Evolutionary conservation across 306 rosid genomes (phyloP), one percentile per base, ranked within the genome.

Genomic region (Sophora flavescens): DNA sequence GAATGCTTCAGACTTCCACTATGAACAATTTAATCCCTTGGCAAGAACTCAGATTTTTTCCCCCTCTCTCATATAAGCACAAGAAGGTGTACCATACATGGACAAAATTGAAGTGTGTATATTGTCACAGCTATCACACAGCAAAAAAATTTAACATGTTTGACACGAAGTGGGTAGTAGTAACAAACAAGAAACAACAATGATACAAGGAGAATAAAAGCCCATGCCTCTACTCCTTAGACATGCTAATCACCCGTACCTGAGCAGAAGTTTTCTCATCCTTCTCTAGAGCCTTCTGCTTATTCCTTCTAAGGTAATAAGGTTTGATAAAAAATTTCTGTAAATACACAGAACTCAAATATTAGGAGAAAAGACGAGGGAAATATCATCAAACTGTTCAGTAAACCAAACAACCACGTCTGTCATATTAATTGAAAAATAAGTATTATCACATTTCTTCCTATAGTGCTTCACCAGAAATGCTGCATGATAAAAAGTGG

Each of bases 311-410:
- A 76, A 75, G 90, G 81, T 80, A 91, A 83, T 85, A 95, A 38
- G 97, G 99, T 84, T 92, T 95, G 66, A 91, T 32, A 62, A 91
- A 2, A 67, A 95, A 84, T 62, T 86, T 91, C 99, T 95, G 93
- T 85, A 82, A 74, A 72, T 79, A 75, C n/a, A 80, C 18, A 67
- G 17, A 45, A 32, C 68, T 36, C 48, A 33, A 26, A 81, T 52
- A 56, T 83, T 69, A 69, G 33, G 26, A 69, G 42, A 63, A 41
- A 57, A 36, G 41, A 47, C 7, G 12, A 79, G 12, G 47, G 56
- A 39, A 59, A 26, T 50, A 15, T 48, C 14, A 52, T 30, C 59
- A 72, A 42, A 67, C 22, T 35, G 33, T 79, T 69, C 30, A 69
- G 53, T 63, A 32, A 66, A 73, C 50, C 62, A 83, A 73, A 67